Conservation (phyloP, 2,329 filamentous ascomycete species). For the Hirsutella rhossiliensis region DNA sequence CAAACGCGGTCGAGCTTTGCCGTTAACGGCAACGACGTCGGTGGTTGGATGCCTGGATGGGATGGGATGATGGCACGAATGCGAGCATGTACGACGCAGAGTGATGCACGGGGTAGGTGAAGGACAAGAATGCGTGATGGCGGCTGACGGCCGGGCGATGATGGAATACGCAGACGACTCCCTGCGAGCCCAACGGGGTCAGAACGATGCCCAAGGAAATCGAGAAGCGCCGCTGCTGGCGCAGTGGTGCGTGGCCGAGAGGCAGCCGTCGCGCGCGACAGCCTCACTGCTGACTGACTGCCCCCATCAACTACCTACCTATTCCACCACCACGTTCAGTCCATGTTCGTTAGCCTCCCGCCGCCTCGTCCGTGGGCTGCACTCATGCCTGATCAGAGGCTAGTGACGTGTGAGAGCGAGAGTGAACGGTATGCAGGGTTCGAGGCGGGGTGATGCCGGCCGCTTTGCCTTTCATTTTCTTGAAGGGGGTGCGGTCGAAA, state of each 20-base stretch:
- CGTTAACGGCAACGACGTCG: no score
- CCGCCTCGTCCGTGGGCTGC: background rate
- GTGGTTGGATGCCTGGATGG: no score
- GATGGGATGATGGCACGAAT: no score
- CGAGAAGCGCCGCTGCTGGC: background rate
- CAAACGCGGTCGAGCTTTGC: no score
- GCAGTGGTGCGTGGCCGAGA: background rate
- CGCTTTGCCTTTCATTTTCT: background rate
- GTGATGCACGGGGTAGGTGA: no score
- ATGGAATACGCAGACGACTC: background rate
- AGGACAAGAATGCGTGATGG: background rate
- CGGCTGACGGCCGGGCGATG: background rate
- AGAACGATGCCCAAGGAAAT: conserved; percentile 1
- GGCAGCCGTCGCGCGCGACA: background rate
- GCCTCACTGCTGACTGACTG: background rate
- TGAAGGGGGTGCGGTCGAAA: background rate
- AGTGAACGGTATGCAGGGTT: background rate
- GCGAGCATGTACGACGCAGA: no score
- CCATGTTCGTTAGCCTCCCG: no score
- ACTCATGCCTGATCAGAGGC: conserved; percentile 1
- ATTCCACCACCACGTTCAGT: background rate
- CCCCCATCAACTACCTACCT: background rate
- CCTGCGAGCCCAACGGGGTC: conserved; percentile 1
- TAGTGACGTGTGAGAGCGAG: conserved; percentile 4
- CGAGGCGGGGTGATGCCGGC: background rate